Base-by-base conservation (phyloP, 495 filamentous ascomycete species). In the Oidiodendron maius region DNA sequence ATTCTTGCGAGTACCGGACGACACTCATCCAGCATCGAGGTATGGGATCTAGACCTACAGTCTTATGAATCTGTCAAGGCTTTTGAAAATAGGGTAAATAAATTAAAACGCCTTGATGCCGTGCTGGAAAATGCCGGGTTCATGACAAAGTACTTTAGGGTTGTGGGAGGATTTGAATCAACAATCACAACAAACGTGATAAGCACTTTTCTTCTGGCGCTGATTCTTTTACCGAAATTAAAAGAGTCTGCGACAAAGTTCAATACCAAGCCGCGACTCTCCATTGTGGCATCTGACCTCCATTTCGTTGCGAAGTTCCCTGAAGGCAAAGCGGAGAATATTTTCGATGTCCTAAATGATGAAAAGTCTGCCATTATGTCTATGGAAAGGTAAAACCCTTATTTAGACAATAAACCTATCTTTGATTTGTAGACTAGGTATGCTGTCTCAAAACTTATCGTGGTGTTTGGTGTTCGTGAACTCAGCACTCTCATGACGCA, bases 381-480 rank as follows among this genome's bases (percentile, higher is more conserved):
- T 16, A 46, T 40, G 36, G 34, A 36, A 1, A 36, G 18, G 4
- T 17, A 36, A 3, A 20, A 30, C 4, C 53, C 53, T n/a, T 50
- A 53, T 20, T 25, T 23, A 13, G 46, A 46, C n/a, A 28, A 46
- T 16, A 51, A 44, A 16, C 42, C 39, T 13, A 32, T 40, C 6
- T 47, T 35, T 12, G 25, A 53, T 26, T 42, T 47, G 35, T 21
- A 16, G 11, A 47, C 51, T 23, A 45, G 46, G 23, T 78, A 84
- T 48, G 57, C 54, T n/a, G 30, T 70, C 2, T 71, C 71, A 9
- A 83, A 83, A 56, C 61, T 84, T 0, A 52, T 84, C 4, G 66
- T 70, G 38, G 53, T 80, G 1, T 53, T 81, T 10, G 50, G 68
- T 1, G 60, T 73, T 9, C 68, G 70, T 15, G 67, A 74, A 43